A percentile compares a stretch with the other conserved stretches of the same genome.
Conservation (phyloP, 2,329 filamentous ascomycete species). For the Mycocentrospora acerina region DNA sequence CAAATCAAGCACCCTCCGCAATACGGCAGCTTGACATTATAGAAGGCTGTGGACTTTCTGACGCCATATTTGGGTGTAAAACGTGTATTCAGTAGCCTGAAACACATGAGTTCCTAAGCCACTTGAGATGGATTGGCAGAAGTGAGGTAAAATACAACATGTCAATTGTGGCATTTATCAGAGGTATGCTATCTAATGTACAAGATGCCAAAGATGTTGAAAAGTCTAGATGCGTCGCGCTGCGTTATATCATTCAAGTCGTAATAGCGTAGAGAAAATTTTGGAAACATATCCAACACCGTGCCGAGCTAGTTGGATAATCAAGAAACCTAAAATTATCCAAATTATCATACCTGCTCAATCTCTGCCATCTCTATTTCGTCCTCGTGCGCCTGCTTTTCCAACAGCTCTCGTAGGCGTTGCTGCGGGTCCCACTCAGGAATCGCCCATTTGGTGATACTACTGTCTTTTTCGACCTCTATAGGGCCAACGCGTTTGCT, state of each 20-base stretch:
- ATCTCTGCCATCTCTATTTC: constrained; percentile 11
- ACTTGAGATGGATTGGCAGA: no score
- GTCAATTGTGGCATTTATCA: no score
- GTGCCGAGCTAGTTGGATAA: constrained; percentile 3
- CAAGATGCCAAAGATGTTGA: no score
- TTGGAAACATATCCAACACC: constrained; percentile 5
- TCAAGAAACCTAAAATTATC: constrained; percentile 5
- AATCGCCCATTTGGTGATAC: constrained; percentile 33
- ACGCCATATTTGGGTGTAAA: no score
- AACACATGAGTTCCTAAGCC: no score
- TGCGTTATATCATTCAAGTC: constrained; percentile 8
- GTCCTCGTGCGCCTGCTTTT: constrained; percentile 18
- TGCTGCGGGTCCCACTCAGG: constrained; percentile 38
- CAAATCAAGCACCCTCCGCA: no score
- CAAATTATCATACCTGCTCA: constrained; percentile 17
- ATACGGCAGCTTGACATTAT: no score
- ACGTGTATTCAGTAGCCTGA: no score
- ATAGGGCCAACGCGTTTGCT: constrained; percentile 16
- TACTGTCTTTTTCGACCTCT: constrained; percentile 7
- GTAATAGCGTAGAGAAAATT: constrained; percentile 12
- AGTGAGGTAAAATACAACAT: no score
- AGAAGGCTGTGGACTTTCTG: no score
- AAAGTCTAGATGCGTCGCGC: no score
- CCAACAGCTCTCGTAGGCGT: constrained; percentile 20
- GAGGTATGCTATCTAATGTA: no score